Evolutionary conservation across 2,329 filamentous ascomycete genomes (phyloP), one percentile per base, ranked within the genome.

Genomic region (Penicillium sp.): DNA sequence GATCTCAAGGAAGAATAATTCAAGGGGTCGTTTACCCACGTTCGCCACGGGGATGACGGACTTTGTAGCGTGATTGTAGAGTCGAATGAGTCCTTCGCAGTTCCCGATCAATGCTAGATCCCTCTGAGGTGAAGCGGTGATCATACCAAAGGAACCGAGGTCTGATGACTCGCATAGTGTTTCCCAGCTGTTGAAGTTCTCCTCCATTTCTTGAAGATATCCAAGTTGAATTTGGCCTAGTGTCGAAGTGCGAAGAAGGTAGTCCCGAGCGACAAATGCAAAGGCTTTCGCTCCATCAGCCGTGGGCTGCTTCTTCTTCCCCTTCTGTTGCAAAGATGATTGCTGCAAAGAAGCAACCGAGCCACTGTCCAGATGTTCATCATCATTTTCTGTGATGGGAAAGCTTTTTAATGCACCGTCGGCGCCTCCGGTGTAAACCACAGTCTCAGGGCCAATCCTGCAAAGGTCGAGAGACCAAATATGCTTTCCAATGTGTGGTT

Each of bases 401-500:
- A 69, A 70, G 3, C 58, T 63, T 37, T 70, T 68, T 33, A 87
- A 72, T 28, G 78, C 77, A 13, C 90, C 86, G 69, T 99, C 93
- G 10, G 88, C 86, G n/a, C 89, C 93, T 11, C 93, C 93, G 2
- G 88, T 90, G 3, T 81, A 83, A 16, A 89, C 56, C 1, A 77
- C 54, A 0, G 75, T 60, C 12, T 65, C 66, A 12, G 66, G 57
- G 0, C 64, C 59, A 2, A 63, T 58, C 10, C 42, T 50, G 18
- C 50, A 61, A 44, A 72, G 51, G 11, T 80, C 81, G 31, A 83
- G 77, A 0, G 90, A 84, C 91, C 92, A 97, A 6, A 97, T 83
- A 64, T 96, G 90, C 69, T 96, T 99, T 6, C 93, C 93, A 29
- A 76, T 78, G 64, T 97, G 91, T 52, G 83, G 80, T 2, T 80